These are phyloP conservation scores for Chalara sp. DNA, from an alignment of 2,329 filamentous ascomycete genomes.

Conservation along the genomic window DNA sequence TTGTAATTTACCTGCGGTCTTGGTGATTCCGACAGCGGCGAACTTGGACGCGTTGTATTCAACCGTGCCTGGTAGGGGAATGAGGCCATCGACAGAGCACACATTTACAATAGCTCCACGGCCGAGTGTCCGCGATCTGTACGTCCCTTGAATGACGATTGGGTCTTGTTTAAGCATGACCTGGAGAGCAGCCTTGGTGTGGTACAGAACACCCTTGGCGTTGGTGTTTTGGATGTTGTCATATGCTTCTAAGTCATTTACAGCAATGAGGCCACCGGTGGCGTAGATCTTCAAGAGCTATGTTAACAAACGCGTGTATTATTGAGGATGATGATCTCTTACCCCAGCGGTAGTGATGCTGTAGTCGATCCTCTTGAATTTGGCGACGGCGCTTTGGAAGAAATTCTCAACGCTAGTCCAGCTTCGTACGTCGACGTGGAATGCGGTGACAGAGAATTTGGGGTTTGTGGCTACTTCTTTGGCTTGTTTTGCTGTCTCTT, in stretches of 20 bases:
- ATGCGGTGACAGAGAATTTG: conserved; percentile 15
- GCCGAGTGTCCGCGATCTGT: conserved; percentile 3
- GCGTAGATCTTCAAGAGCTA: no score
- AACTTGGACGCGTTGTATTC: conserved; percentile 23
- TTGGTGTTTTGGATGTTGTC: conserved; percentile 28
- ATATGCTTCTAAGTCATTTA: conserved; percentile 16
- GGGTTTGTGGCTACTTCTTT: conserved; percentile 20
- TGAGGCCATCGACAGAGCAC: conserved; percentile 14
- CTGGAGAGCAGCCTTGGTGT: conserved; percentile 25
- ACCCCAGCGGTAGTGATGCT: conserved; percentile 43
- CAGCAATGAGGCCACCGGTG: conserved; percentile 12
- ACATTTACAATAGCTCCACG: conserved; percentile 23
- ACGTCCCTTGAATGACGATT: conserved; percentile 4
- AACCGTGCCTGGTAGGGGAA: conserved; percentile 6
- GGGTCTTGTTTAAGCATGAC: conserved; percentile 8
- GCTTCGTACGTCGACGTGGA: conserved; percentile 22
- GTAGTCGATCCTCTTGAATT: conserved; percentile 44
- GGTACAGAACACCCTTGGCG: conserved; percentile 26
- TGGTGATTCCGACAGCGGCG: conserved; percentile 21
- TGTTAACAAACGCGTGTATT: not conserved
- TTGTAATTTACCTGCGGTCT: conserved; percentile 7
- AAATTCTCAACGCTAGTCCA: conserved; percentile 18
- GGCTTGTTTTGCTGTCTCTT: conserved; percentile 19
- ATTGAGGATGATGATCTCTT: conserved; percentile 6
- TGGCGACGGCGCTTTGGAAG: conserved; percentile 30